Conservation (phyloP, 176 grass and related monocot genomes). For the Carex pumila region DNA sequence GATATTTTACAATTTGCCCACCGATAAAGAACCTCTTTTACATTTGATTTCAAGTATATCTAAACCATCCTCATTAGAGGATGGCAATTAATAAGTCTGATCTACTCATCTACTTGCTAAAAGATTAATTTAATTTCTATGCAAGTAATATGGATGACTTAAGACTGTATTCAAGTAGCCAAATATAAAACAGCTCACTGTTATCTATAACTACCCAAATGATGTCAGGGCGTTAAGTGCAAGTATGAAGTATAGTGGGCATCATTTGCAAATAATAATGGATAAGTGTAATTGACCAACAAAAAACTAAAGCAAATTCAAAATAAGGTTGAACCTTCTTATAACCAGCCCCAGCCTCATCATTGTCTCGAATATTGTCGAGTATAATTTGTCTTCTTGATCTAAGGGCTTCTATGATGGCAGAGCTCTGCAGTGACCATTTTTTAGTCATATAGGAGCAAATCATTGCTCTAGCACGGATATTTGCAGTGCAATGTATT, state of each 20-base stretch:
- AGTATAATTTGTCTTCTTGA: conserved; percentile 96
- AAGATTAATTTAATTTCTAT: background rate
- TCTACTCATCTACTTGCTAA: background rate
- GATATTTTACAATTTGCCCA: background rate
- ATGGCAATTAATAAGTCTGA: background rate
- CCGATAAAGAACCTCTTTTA: background rate
- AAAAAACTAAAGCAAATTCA: conserved; percentile 16
- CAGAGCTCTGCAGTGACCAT: conserved; percentile 35
- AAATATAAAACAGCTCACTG: background rate
- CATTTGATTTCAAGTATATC: background rate
- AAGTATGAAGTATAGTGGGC: background rate
- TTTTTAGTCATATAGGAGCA: conserved; percentile 36
- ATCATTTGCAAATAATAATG: background rate
- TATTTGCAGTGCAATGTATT: background rate
- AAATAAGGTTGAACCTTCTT: conserved; percentile 51
- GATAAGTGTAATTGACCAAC: background rate
- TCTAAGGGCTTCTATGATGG: conserved; percentile 56
- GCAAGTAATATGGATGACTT: background rate
- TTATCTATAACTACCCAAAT: background rate
- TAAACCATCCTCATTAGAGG: background rate
- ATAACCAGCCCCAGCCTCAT: conserved; percentile 92
- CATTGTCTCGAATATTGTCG: conserved; percentile 96
- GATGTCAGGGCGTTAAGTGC: background rate
- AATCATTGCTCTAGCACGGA: background rate
- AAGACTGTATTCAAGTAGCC: background rate